Conservation (phyloP, 257 asterid species). For the Przewalskia tangutica region DNA sequence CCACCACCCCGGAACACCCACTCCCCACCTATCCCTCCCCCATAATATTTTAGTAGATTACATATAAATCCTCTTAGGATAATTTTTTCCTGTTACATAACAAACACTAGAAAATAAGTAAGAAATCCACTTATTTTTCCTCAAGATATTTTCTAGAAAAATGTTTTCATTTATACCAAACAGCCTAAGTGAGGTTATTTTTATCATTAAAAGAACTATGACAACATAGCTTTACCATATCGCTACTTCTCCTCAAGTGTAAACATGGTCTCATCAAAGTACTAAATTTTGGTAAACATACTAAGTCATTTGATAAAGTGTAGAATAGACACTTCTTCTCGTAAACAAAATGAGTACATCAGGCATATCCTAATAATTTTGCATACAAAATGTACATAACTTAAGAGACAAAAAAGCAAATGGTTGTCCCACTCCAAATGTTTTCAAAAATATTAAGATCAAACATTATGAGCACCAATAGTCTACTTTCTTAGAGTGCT, state of each 20-base stretch:
- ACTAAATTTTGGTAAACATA: not conserved
- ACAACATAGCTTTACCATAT: not conserved
- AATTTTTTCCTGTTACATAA: no score
- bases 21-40: no score
- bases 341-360: not conserved
- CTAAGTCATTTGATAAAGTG: not conserved
- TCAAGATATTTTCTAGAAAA: no score
- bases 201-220: not conserved
- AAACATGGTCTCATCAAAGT: not conserved
- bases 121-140: no score
- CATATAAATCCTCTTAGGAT: no score
- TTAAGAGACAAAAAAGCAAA: not conserved
- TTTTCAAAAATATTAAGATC: not conserved
- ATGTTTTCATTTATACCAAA: no score
- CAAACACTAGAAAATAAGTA: no score
- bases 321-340: not conserved
- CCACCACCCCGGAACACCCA: no score
- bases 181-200: no score
- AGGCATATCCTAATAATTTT: not conserved
- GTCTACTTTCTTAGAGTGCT: not conserved
- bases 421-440: not conserved
- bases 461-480: not conserved
- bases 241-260: not conserved
- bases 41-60: no score
- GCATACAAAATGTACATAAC: not conserved